A percentile compares a stretch with the other conserved stretches of the same genome.
Evolutionary conservation across 2,329 filamentous ascomycete genomes (phyloP).

Genomic region (Arthrobotrys conoides): DNA sequence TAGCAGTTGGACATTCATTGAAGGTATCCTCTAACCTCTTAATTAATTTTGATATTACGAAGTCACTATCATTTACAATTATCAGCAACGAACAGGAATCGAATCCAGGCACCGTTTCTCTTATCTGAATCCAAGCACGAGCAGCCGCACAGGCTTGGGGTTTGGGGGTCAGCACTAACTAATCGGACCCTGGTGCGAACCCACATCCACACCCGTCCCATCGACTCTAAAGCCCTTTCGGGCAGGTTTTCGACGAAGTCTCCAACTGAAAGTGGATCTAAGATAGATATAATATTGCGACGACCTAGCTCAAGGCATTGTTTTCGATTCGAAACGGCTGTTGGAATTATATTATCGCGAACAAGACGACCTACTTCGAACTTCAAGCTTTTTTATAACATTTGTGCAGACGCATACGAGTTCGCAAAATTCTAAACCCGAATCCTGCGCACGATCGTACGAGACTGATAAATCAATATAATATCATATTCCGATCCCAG

Average conservation of each 20-base stretch:
- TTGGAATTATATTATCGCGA: not conserved
- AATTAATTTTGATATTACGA: slow-evolving; percentile 34
- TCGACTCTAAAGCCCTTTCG: slow-evolving; percentile 21
- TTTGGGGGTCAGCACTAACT: slow-evolving; percentile 57
- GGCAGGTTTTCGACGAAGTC: slow-evolving; percentile 43
- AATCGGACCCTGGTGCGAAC: slow-evolving; percentile 17
- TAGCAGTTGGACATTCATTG: not conserved
- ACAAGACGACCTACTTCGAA: not conserved
- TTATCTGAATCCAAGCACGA: slow-evolving; percentile 14
- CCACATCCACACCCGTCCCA: slow-evolving; percentile 28
- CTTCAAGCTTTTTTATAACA: not conserved
- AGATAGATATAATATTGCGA: slow-evolving; percentile 15
- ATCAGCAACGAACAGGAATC: slow-evolving; percentile 21
- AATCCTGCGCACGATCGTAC: slow-evolving; percentile 15
- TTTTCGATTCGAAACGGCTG: slow-evolving; percentile 23
- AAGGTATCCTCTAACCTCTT: slow-evolving; percentile 4
- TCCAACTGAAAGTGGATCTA: slow-evolving; percentile 23
- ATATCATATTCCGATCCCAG: slow-evolving; percentile 16
- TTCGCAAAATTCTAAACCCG: no score
- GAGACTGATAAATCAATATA: not conserved
- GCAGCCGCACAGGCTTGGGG: slow-evolving; percentile 6
- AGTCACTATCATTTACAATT: slow-evolving; percentile 15
- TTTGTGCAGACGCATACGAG: not conserved
- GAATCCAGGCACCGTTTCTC: slow-evolving; percentile 16
- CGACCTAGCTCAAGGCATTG: not conserved